These are phyloP conservation scores for Emergomyces pasteurianus DNA, from an alignment of 2,329 filamentous ascomycete species.

Conservation along the genomic window DNA sequence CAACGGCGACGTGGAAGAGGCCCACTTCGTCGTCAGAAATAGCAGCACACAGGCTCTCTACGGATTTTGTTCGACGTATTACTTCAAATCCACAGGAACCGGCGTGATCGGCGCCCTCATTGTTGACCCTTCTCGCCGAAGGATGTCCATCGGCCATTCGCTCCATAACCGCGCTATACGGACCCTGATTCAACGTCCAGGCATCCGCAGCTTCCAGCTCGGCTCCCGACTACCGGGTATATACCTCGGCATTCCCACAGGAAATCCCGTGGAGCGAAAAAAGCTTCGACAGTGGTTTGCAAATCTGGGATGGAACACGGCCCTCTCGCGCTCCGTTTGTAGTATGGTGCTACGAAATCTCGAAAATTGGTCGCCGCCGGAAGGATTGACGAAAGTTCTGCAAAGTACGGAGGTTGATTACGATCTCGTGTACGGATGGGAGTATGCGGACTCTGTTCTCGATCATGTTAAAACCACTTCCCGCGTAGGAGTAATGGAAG, in stretches of 20 bases:
- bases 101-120: conserved; percentile 78
- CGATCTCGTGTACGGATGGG: conserved; percentile 69
- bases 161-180: conserved; percentile 77
- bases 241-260: conserved; percentile 72
- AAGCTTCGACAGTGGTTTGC: conserved; percentile 68
- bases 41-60: conserved; percentile 85
- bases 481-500: conserved; percentile 64
- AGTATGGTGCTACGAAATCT: conserved; percentile 66
- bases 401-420: conserved; percentile 64
- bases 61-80: conserved; percentile 86
- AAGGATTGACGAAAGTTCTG: conserved; percentile 62
- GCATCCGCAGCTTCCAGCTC: conserved; percentile 68
- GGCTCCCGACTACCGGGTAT: conserved; percentile 73
- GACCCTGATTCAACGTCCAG: conserved; percentile 56
- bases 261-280: conserved; percentile 48
- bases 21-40: conserved; percentile 86
- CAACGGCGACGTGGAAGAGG: conserved; percentile 59
- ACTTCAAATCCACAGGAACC: conserved; percentile 53
- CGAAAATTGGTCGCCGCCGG: conserved; percentile 60
- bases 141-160: conserved; percentile 80
- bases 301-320: conserved; percentile 77
- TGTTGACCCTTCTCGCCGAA: conserved; percentile 75
- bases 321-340: conserved; percentile 49
- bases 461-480: conserved; percentile 62
- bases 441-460: conserved; percentile 62